Evolutionary conservation across 495 filamentous ascomycete species (phyloP).

Genomic region (Gamarada debralockiae): DNA sequence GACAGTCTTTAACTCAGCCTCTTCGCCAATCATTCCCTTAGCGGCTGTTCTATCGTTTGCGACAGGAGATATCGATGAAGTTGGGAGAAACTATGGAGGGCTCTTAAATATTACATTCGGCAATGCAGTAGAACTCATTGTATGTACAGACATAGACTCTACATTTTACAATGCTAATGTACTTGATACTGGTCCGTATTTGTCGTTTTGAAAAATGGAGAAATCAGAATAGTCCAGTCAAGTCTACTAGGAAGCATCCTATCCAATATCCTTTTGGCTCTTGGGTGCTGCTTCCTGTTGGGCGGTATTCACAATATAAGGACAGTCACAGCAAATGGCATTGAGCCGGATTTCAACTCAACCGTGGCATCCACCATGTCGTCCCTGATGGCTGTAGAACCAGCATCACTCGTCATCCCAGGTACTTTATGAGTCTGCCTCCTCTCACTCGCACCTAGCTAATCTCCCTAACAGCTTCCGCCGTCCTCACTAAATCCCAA

Average conservation of each 20-base stretch:
- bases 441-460: conserved; percentile 29
- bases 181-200: no score
- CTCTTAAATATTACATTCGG: conserved; percentile 95
- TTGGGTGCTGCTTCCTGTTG: conserved; percentile 94
- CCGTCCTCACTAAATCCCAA: conserved; percentile 17
- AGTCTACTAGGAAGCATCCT: conserved; percentile 97
- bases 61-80: conserved; percentile 82
- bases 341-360: conserved; percentile 74
- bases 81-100: conserved; percentile 90
- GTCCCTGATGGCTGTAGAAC: conserved; percentile 89
- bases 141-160: conserved; percentile 39
- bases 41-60: conserved; percentile 92
- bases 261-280: conserved; percentile 90
- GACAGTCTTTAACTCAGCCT: conserved; percentile 82
- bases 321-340: conserved; percentile 35
- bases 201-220: conserved; percentile 74
- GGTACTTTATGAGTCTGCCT: conserved; percentile 63
- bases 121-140: conserved; percentile 96
- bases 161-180: conserved; percentile 69
- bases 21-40: conserved; percentile 91
- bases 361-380: conserved; percentile 95
- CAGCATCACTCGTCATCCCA: conserved; percentile 89
- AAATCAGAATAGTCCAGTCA: conserved; percentile 94
- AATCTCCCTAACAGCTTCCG: conserved; percentile 16
- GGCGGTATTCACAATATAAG: conserved; percentile 66